Base-by-base conservation (phyloP, 148 eudicot genomes). In the Suaeda aralocaspica region DNA sequence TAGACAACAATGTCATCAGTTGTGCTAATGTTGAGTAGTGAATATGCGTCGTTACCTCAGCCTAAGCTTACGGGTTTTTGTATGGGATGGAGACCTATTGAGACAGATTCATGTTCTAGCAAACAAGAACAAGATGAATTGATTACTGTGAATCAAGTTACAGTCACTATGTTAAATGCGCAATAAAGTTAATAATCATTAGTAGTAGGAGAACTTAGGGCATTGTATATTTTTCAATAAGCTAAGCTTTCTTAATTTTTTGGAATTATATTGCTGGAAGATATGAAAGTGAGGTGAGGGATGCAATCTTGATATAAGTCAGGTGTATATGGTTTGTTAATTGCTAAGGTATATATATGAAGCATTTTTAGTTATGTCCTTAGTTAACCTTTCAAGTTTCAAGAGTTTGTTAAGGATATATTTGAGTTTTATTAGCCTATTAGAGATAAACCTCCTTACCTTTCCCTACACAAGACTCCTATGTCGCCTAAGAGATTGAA, bases 1-100 rank as follows among this genome's bases (percentile, higher is more conserved):
- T 26, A 84, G 98, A 66, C 98, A 1, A 88, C 81, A 16, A 92
- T 92, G 98, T 76, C 84, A 19, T 48, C 81, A 10, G 92, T 87
- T 21, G 83, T 85, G 11, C 72, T 86, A 25, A 82, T 90, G 95
- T 74, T 93, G 48, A 81, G 92, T 72, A 88, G 91, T 67, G 95
- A 90, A 65, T 71, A 60, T 28, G 67, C 82, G 2, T 46, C 80
- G 1, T 59, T 90, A 75, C 80, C 90, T 24, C 85, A 81, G 12
- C 96, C 96, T 3, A 86, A 79, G 69, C 58, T 79, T 65, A 91
- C 91, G 6, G 91, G 92, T 0, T 84, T 83, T 76, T 85, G 86
- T 69, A 39, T 82, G 51, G 87, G 88, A 49, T 73, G 76, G 81
- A 76, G 73, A 5, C 88, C 81, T 4, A 64, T 52, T 33, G 90